phyloP scores from a whole-genome alignment of 2,329 filamentous ascomycete species.

The Sporothrix mexicana region DNA sequence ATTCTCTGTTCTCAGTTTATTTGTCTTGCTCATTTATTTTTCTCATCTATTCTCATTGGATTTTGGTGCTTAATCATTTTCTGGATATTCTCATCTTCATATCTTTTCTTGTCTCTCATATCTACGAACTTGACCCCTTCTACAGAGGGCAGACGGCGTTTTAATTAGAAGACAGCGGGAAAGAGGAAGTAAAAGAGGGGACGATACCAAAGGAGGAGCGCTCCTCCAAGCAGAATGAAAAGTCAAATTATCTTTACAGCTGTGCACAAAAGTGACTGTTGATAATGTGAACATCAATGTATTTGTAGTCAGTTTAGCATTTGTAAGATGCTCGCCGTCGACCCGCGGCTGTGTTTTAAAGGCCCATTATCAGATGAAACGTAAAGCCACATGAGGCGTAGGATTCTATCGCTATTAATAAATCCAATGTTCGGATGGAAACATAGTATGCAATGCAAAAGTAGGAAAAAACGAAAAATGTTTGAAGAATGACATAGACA shows the following conservation, averaged over 20 bases:
- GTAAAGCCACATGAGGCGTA: too few species aligned
- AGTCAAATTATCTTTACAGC: not conserved
- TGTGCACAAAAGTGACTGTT: not conserved
- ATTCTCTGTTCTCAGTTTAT: slow-evolving; percentile 11
- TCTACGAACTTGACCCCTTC: not conserved
- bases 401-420: slow-evolving; percentile 15
- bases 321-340: not conserved
- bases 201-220: slow-evolving; percentile 20
- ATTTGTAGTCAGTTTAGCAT: too few species aligned
- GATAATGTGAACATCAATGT: not conserved
- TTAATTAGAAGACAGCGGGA: slow-evolving; percentile 10
- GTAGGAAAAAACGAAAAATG: not conserved
- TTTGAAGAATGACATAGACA: not conserved
- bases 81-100: too few species aligned
- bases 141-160: slow-evolving; percentile 6
- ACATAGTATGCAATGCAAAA: slow-evolving; percentile 8
- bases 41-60: not conserved
- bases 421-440: not conserved
- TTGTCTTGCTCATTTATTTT: not conserved
- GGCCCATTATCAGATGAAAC: too few species aligned
- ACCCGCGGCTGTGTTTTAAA: too few species aligned
- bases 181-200: not conserved
- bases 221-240: slow-evolving; percentile 17
- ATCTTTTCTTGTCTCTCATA: not conserved
- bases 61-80: too few species aligned